Percentiles rank a stretch among this genome's conserved stretches.
These are phyloP conservation scores for Coffea humblotiana DNA, from an alignment of 305 asterid genomes.

Conservation along the genomic window DNA sequence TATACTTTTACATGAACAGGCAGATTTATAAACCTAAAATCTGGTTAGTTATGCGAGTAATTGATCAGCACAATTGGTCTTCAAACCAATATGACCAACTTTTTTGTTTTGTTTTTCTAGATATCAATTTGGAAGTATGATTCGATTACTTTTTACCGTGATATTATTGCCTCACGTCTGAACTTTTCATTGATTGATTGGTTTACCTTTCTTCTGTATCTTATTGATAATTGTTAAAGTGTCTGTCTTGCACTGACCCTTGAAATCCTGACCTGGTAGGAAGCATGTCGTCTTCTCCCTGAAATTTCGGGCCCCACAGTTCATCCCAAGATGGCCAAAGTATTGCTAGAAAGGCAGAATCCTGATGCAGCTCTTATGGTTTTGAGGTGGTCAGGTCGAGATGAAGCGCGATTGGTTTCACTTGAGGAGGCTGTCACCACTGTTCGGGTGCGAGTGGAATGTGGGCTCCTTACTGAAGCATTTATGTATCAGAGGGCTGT, in stretches of 20 bases:
- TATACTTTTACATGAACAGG: neutral
- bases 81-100: neutral
- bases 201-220: neutral
- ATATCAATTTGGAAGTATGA: neutral
- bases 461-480: constrained; percentile 94
- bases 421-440: constrained; percentile 83
- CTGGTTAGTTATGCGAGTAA: neutral
- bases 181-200: neutral
- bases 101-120: neutral
- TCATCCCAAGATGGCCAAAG: constrained; percentile 85
- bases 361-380: constrained; percentile 96
- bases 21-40: neutral
- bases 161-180: neutral
- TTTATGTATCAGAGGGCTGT: constrained; percentile 86
- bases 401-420: constrained; percentile 58
- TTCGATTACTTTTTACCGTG: neutral
- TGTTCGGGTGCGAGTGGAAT: constrained; percentile 83
- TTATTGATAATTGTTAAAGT: neutral
- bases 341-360: constrained; percentile 78
- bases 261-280: constrained; percentile 50
- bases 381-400: constrained; percentile 90
- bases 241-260: constrained; percentile 26
- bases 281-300: constrained; percentile 82
- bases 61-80: neutral
- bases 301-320: constrained; percentile 74